Evolutionary conservation across 805 yeast species (phyloP), one percentile per base, ranked within the genome.

Genomic region (Wickerhamiella kazuoi): DNA sequence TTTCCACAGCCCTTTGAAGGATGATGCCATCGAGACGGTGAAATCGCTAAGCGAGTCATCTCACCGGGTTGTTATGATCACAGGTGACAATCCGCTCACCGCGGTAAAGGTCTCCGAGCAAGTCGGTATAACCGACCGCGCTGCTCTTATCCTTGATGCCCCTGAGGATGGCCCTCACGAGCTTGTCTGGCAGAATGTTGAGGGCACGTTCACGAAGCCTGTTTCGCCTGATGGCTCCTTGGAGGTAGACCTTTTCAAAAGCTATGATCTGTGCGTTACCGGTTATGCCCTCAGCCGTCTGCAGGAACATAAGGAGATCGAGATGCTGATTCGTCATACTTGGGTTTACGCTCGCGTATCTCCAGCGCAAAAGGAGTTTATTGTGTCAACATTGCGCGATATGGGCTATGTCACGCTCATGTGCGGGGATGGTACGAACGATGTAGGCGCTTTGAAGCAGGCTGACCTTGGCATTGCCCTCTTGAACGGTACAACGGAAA

Each of bases 391-490:
- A 30, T 71, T 82, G 57, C 90, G 87, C 59, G 76, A 74, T 45
- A 69, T 82, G 57, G 95, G 95, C 20, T 90, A 87, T 62, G 79
- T 74, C 54, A 90, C 97, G 19, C 69, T 90, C 51, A 90, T 90
- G 98, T 90, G 98, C 63, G 98, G 98, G 68, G 98, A 90, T 63
- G 98, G 98, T 62, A 90, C 98, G n/a, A 90, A 90, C 56, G 98
- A 90, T 67, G 98, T 90, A 37, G 98, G 98, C 61, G 98, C 98
- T 40, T 72, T 90, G 62, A 90, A 90, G 60, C 97, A 90, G 65
- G 97, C 98, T 2, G 94, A 90, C 55, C 79, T 90, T 54, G 98
- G 98, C 67, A 81, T 90, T 56, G 98, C 98, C n/a, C 66, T 90
- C 50, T 69, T 90, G 57, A 90, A 90, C 54, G 98, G 97, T 62